Evolutionary conservation across 2,329 filamentous ascomycete species (phyloP), one percentile per base, ranked within the genome.

Genomic region (Penicillium sp.): DNA sequence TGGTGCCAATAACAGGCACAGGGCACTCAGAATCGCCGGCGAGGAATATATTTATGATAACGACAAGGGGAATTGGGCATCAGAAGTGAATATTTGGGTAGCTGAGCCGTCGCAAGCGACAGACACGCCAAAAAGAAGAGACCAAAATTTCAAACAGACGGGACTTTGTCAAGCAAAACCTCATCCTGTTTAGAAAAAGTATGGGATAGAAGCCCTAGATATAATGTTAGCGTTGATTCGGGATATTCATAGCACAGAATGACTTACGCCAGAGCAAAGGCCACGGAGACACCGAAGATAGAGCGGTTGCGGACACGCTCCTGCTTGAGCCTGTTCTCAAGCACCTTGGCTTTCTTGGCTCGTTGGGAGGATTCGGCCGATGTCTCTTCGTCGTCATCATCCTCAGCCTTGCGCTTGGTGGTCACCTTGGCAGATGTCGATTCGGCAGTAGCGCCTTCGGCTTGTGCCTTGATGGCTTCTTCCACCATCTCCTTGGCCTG

Each of bases 401-500:
- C 89, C 15, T 87, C 85, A 2, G 85, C 86, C 79, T 93, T 93
- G 68, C 91, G 86, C 81, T 92, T 92, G 73, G 81, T 83, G 41
- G 75, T 72, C 33, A 74, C 72, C 57, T 71, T 74, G 1, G 68
- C 63, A 38, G 72, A 68, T 49, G 72, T 66, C 21, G 70, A 61
- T 29, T 64, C 68, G 29, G 59, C 69, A 17, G 77, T 70, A 39
- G 76, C 73, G 7, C 72, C 70, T 8, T 77, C 70, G 13, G 73
- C 72, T 70, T 70, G 80, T 60, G 71, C 69, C 63, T 77, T 79
- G 55, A 87, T 81, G 33, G 87, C 87, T 63, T 86, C 86, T 61
- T 89, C 84, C 6, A 97, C 93, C 90, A 97, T 96, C 65, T 88
- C 85, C 77, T 89, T 91, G 33, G 94, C 94, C 68, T 91, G 87